Percentiles rank a stretch among this genome's conserved stretches.
phyloP scores from a whole-genome alignment of 495 filamentous ascomycete species.

The Cercophora sp. region DNA sequence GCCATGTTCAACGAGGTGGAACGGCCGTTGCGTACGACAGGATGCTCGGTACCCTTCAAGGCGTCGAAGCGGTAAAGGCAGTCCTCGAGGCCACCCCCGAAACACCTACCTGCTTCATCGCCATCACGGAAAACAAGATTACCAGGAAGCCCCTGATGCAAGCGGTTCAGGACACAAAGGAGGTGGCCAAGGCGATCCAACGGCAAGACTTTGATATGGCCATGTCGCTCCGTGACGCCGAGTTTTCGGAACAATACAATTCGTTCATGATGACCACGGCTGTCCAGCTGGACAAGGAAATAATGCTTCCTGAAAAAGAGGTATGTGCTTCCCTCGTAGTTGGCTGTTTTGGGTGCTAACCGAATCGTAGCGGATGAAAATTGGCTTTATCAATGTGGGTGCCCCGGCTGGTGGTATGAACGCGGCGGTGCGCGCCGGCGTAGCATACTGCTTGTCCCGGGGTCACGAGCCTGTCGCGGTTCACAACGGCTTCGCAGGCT shows the following conservation, averaged over 20 bases:
- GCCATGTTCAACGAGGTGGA: slow-evolving; percentile 94
- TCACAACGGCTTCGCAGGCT: slow-evolving; percentile 95
- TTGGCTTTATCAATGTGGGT: slow-evolving; percentile 95
- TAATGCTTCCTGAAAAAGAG: slow-evolving; percentile 64
- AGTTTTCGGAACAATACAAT: slow-evolving; percentile 89
- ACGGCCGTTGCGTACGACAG: slow-evolving; percentile 90
- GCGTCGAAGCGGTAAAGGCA: slow-evolving; percentile 92
- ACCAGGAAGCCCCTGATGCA: slow-evolving; percentile 81
- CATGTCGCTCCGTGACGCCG: slow-evolving; percentile 82
- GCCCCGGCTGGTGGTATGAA: slow-evolving; percentile 99
- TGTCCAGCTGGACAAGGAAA: slow-evolving; percentile 40
- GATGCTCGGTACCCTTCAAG: slow-evolving; percentile 88
- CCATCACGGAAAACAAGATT: slow-evolving; percentile 97
- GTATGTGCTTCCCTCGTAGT: slow-evolving; percentile 39
- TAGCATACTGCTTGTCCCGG: slow-evolving; percentile 91
- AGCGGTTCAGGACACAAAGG: slow-evolving; percentile 78
- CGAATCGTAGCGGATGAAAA: slow-evolving; percentile 67
- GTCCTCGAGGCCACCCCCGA: slow-evolving; percentile 89
- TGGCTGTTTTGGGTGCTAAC: slow-evolving; percentile 16
- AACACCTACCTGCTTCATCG: slow-evolving; percentile 89
- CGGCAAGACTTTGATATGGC: slow-evolving; percentile 77
- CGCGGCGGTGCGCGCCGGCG: slow-evolving; percentile 87
- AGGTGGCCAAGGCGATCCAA: slow-evolving; percentile 75
- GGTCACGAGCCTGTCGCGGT: slow-evolving; percentile 90
- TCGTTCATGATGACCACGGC: slow-evolving; percentile 86